Evolutionary conservation across 2,329 filamentous ascomycete species (phyloP).

Genomic region (Sphaceloma murrayae): DNA sequence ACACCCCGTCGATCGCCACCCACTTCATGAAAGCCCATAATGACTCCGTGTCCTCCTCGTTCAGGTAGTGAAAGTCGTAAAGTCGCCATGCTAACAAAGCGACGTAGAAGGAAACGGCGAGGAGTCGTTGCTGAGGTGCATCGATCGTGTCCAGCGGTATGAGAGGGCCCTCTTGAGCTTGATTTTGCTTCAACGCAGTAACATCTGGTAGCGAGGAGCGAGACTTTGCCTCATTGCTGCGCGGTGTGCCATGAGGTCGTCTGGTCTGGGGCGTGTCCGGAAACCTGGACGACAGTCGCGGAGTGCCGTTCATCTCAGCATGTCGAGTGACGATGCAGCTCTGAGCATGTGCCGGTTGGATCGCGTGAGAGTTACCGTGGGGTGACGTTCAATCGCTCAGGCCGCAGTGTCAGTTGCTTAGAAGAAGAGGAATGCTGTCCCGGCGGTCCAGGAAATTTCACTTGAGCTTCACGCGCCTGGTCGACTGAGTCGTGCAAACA

Average conservation of each 20-base stretch:
- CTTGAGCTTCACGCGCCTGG: slow-evolving; percentile 10
- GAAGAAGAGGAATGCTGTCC: too few species aligned
- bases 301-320: slow-evolving; percentile 74
- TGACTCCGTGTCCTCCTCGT: slow-evolving; percentile 77
- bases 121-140: slow-evolving; percentile 82
- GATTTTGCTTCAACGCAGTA: slow-evolving; percentile 11
- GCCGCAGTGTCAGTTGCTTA: too few species aligned
- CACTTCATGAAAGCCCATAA: slow-evolving; percentile 90
- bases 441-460: not conserved
- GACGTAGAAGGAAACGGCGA: slow-evolving; percentile 70
- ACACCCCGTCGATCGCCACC: slow-evolving; percentile 75
- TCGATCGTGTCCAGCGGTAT: slow-evolving; percentile 77
- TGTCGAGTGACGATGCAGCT: slow-evolving; percentile 2
- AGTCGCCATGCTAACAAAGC: slow-evolving; percentile 70
- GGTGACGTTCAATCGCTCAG: too few species aligned
- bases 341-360: not conserved
- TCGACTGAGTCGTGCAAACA: not conserved
- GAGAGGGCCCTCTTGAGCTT: slow-evolving; percentile 45
- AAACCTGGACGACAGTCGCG: slow-evolving; percentile 71
- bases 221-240: slow-evolving; percentile 28
- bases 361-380: too few species aligned
- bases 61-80: slow-evolving; percentile 71
- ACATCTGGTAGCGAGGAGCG: slow-evolving; percentile 28
- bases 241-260: slow-evolving; percentile 23
- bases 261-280: slow-evolving; percentile 57